Conservation (phyloP, 805 yeast genomes). For the Pichia manshurica region DNA sequence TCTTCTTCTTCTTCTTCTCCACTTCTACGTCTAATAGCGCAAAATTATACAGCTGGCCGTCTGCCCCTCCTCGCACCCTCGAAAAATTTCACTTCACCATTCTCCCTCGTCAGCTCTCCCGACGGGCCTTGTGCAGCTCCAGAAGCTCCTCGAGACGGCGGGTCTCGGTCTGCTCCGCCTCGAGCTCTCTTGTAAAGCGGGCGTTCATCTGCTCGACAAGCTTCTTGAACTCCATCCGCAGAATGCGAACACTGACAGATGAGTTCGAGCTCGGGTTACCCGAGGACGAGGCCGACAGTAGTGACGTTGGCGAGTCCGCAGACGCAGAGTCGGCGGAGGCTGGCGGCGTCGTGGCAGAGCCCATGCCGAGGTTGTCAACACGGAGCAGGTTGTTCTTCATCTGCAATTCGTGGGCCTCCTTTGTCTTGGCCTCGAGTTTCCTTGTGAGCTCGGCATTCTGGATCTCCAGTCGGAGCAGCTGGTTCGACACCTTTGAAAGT, state of each 20-base stretch:
- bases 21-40: too few species aligned
- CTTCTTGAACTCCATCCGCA: slow-evolving; percentile 65
- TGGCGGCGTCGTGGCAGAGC: slow-evolving; percentile 12
- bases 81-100: background rate
- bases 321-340: background rate
- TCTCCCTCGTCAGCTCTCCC: too few species aligned
- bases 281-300: background rate
- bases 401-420: slow-evolving; percentile 38
- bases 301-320: background rate
- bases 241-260: slow-evolving; percentile 38
- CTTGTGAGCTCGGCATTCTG: slow-evolving; percentile 31
- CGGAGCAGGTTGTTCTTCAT: slow-evolving; percentile 40
- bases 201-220: slow-evolving; percentile 56
- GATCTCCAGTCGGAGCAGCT: slow-evolving; percentile 32
- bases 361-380: slow-evolving; percentile 40
- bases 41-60: too few species aligned
- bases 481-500: slow-evolving; percentile 33
- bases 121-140: too few species aligned
- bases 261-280: background rate
- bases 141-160: too few species aligned
- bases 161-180: slow-evolving; percentile 14
- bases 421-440: slow-evolving; percentile 31
- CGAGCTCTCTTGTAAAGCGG: slow-evolving; percentile 53
- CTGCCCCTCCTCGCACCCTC: too few species aligned
- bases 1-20: slow-evolving; percentile 23